These are phyloP conservation scores for Didymella pomorum DNA, from an alignment of 2,329 filamentous ascomycete genomes.

Conservation along the genomic window DNA sequence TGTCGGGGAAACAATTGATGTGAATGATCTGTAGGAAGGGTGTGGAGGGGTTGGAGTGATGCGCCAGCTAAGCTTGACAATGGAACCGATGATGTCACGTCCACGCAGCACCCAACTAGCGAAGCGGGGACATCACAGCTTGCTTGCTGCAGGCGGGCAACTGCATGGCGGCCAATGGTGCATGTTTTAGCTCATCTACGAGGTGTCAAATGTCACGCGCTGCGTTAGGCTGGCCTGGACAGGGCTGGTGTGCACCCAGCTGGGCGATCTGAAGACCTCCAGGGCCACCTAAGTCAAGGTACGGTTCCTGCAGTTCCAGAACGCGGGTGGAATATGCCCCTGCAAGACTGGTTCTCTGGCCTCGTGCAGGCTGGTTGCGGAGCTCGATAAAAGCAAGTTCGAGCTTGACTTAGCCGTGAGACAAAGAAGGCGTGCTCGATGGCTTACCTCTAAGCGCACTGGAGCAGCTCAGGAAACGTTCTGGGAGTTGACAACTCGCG, in stretches of 20 bases:
- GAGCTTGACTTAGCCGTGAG: not conserved
- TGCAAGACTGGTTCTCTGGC: not conserved
- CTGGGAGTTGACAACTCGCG: not conserved
- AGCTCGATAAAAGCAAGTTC: not conserved
- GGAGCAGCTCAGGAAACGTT: not conserved
- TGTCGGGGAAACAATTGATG: constrained; percentile 11
- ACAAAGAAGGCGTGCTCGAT: not conserved
- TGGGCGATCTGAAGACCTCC: not conserved
- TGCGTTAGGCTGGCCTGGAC: constrained; percentile 8
- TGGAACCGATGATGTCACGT: constrained; percentile 5
- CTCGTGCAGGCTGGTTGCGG: not conserved
- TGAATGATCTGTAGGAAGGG: constrained; percentile 11
- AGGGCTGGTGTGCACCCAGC: constrained; percentile 9
- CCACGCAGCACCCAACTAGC: not conserved
- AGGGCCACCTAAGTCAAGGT: not conserved
- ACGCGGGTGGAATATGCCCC: not conserved
- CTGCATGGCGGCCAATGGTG: constrained; percentile 6
- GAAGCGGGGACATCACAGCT: constrained; percentile 14
- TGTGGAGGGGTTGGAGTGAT: constrained; percentile 15
- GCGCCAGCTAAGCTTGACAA: constrained; percentile 9
- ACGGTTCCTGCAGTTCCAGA: constrained; percentile 11
- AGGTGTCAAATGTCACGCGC: constrained; percentile 16
- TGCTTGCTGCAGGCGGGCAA: constrained; percentile 12
- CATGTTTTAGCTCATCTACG: constrained; percentile 5
- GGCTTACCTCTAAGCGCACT: not conserved